Conservation (phyloP, 805 yeast species). For the Scheffersomyces spartinae region DNA sequence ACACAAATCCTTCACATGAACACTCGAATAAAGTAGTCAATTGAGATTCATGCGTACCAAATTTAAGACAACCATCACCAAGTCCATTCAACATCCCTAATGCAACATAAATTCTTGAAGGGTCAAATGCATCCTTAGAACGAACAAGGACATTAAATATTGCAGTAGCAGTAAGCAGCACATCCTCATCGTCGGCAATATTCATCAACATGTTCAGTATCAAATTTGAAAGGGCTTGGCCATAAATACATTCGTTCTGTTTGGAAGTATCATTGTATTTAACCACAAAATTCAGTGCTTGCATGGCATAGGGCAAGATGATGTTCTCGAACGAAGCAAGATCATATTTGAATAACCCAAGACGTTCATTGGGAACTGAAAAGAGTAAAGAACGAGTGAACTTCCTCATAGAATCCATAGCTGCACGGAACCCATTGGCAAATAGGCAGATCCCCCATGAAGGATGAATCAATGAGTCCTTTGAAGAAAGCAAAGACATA, state of each 20-base stretch:
- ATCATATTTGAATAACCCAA: conserved; percentile 23
- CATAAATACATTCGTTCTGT: conserved; percentile 42
- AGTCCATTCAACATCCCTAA: conserved; percentile 50
- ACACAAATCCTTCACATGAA: conserved; percentile 40
- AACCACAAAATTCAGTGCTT: conserved; percentile 49
- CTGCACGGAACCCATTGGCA: conserved; percentile 63
- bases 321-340: conserved; percentile 33
- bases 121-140: conserved; percentile 48
- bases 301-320: conserved; percentile 50
- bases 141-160: conserved; percentile 35
- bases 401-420: conserved; percentile 68
- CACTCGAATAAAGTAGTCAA: conserved; percentile 17
- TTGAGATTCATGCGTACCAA: conserved; percentile 13
- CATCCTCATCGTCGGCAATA: conserved; percentile 13
- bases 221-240: conserved; percentile 37
- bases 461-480: conserved; percentile 41
- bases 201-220: conserved; percentile 24
- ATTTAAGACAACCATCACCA: too few species aligned
- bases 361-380: conserved; percentile 34
- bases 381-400: conserved; percentile 47
- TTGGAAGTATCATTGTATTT: conserved; percentile 15
- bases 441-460: conserved; percentile 68
- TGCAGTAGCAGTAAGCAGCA: conserved; percentile 12
- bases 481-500: conserved; percentile 34
- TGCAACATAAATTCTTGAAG: conserved; percentile 51